Evolutionary conservation across 208 protist genomes (phyloP).

Genomic region (Angomonas ambiguus): DNA sequence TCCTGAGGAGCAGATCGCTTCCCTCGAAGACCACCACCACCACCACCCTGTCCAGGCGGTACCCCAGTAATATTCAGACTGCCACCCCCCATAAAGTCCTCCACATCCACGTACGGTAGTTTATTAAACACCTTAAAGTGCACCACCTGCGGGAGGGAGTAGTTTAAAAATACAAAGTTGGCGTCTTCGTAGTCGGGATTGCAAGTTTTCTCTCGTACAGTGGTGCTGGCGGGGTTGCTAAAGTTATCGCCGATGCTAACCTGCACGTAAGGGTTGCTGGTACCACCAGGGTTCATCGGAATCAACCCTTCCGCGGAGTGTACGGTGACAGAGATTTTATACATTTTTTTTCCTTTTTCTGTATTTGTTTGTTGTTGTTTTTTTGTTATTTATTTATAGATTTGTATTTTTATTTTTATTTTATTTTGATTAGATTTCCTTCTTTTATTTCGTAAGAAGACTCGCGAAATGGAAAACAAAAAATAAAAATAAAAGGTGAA

Average conservation of each 20-base stretch:
- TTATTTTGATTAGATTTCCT: too few species aligned
- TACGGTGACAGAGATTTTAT: neutral
- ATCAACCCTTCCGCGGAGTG: slow-evolving; percentile 56
- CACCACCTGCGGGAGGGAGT: slow-evolving; percentile 58
- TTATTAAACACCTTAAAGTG: slow-evolving; percentile 63
- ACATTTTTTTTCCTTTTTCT: neutral
- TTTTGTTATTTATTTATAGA: too few species aligned
- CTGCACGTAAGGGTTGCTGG: slow-evolving; percentile 69
- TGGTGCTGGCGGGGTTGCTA: slow-evolving; percentile 19
- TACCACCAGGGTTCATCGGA: slow-evolving; percentile 57
- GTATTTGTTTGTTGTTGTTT: neutral
- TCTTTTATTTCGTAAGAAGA: too few species aligned
- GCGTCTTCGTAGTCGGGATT: slow-evolving; percentile 48
- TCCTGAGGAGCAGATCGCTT: slow-evolving; percentile 40
- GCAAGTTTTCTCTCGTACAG: slow-evolving; percentile 25
- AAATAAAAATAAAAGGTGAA: too few species aligned
- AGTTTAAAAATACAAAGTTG: slow-evolving; percentile 53
- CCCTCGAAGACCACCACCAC: slow-evolving; percentile 23
- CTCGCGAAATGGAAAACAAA: too few species aligned
- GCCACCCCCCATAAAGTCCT: slow-evolving; percentile 64
- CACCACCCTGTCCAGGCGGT: too few species aligned
- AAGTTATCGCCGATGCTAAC: slow-evolving; percentile 47
- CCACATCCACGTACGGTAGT: slow-evolving; percentile 38
- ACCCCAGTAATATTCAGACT: slow-evolving; percentile 64
- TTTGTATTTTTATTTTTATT: too few species aligned